Evolutionary conservation across 495 filamentous ascomycete genomes (phyloP).

Genomic region (Terfezia boudieri): DNA sequence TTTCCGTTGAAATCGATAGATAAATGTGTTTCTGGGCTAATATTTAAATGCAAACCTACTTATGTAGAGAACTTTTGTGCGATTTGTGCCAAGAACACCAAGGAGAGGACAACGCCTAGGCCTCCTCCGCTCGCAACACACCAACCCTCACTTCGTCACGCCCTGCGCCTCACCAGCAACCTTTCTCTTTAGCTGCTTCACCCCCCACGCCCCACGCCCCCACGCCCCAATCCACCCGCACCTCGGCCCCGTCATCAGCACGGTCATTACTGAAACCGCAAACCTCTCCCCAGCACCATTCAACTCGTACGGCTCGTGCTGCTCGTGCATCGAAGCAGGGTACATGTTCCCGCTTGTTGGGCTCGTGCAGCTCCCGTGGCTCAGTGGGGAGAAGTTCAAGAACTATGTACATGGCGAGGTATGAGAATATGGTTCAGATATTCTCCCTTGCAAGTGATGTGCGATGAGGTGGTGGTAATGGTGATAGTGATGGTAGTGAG

Average conservation of each 20-base stretch:
- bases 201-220: too few relatives aligned
- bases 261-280: slow-evolving; percentile 52
- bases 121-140: slow-evolving; percentile 31
- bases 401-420: neutral
- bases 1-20: too few relatives aligned
- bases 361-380: slow-evolving; percentile 26
- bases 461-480: too few relatives aligned
- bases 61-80: too few relatives aligned
- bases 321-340: slow-evolving; percentile 55
- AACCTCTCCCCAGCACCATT: slow-evolving; percentile 40
- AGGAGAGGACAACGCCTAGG: too few relatives aligned
- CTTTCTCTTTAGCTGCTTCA: too few relatives aligned
- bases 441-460: slow-evolving; percentile 21
- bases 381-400: neutral
- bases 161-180: too few relatives aligned
- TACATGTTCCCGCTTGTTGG: slow-evolving; percentile 38
- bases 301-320: slow-evolving; percentile 59
- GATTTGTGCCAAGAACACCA: too few relatives aligned
- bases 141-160: slow-evolving; percentile 64
- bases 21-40: too few relatives aligned
- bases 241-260: slow-evolving; percentile 43
- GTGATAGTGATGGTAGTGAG: neutral
- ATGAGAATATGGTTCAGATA: slow-evolving; percentile 33
- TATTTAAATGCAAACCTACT: too few relatives aligned
- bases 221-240: slow-evolving; percentile 5